Evolutionary conservation across 2,329 filamentous ascomycete species (phyloP), one percentile per base, ranked within the genome.

Genomic region (Alternaria panax): DNA sequence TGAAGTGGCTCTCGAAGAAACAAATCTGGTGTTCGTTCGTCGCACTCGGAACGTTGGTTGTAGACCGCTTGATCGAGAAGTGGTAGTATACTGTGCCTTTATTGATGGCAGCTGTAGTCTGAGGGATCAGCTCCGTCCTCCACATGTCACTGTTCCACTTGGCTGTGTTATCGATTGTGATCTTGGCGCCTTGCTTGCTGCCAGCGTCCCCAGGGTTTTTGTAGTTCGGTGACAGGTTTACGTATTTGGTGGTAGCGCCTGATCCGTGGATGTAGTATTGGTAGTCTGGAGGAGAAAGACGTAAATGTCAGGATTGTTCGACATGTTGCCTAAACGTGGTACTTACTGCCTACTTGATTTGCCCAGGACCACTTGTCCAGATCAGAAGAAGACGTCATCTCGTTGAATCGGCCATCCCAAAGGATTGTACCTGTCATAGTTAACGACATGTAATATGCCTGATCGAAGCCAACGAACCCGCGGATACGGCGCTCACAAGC

Each of bases 81-180:
- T 92, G 90, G 77, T 92, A 92, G 79, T 84, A 90, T 32, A 91
- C 84, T 50, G 85, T 88, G 42, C 89, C 89, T n/a, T 78, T 70
- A 66, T 87, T 88, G 75, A 92, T 89, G 59, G 87, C 82, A 0
- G 86, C 86, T 2, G 77, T 84, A 0, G 88, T 91, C 78, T 91
- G 87, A 8, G 90, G 89, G 65, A 92, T 92, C 60, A 92, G 80
- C 79, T 92, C 90, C 0, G 88, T 91, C 51, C 90, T 85, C 74
- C 88, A 87, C 90, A 92, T 92, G 73, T 91, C 88, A 22, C 86
- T 87, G 76, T 92, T 88, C 89, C 89, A 92, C 75, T 86, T 90
- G 1, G 89, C 83, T 1, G 85, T 88, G 68, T 77, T 74, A 68
- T 83, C 83, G 63, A 92, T 88, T 5, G 87, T 90, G 76, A 92